phyloP scores from a whole-genome alignment of 176 grass and related monocot genomes.

The Carex pumila region DNA sequence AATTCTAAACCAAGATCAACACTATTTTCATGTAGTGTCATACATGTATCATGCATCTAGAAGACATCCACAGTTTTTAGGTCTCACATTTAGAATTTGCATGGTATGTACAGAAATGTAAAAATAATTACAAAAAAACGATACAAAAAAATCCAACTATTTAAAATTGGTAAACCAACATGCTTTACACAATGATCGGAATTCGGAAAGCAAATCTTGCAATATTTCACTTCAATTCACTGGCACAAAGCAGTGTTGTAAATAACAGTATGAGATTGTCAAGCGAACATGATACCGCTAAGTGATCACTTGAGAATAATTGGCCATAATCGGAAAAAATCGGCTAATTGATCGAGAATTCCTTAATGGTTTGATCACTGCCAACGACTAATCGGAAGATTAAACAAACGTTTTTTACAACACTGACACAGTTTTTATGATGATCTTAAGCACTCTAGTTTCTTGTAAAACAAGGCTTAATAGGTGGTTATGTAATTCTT shows the following conservation, averaged over 20 bases:
- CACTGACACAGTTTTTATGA: neutral
- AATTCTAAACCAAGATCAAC: neutral
- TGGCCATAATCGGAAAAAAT: too few relatives aligned
- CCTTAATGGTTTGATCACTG: too few relatives aligned
- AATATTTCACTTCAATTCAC: neutral
- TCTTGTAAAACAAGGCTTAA: neutral
- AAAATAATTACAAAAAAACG: neutral
- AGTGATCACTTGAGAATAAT: too few relatives aligned
- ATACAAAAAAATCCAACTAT: neutral
- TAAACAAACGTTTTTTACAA: too few relatives aligned
- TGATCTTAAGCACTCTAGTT: neutral
- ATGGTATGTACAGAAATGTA: neutral
- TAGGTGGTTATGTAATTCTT: neutral
- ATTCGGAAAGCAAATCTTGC: neutral
- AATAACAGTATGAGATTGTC: too few relatives aligned
- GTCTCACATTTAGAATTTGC: neutral
- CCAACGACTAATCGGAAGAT: too few relatives aligned
- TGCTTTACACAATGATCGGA: neutral
- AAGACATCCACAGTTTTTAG: neutral
- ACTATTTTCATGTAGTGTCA: neutral
- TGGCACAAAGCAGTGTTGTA: neutral
- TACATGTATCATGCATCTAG: neutral
- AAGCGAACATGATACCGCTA: too few relatives aligned
- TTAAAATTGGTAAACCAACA: neutral
- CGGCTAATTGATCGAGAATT: too few relatives aligned